Conservation (phyloP, 345 rosid genomes). For the Xanthoceras sorbifolium region DNA sequence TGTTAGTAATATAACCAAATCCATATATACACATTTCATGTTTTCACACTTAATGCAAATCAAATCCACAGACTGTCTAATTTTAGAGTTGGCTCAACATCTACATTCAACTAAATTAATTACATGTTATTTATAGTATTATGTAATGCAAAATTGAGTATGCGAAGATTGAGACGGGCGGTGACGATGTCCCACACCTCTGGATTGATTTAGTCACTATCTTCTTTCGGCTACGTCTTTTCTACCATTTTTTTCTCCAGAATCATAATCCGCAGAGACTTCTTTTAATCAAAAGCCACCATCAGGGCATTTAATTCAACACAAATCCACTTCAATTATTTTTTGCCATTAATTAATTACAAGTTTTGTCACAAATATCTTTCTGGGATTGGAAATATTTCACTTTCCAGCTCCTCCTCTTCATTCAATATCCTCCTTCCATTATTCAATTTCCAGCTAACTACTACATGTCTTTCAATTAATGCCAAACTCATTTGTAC, state of each 20-base stretch:
- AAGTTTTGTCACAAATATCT: background rate
- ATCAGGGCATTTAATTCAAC: background rate
- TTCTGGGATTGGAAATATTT: background rate
- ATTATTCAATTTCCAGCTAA: background rate
- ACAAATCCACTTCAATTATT: background rate
- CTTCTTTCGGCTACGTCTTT: constrained; percentile 30
- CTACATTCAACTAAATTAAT: background rate
- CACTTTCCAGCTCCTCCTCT: background rate
- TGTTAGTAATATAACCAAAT: no score
- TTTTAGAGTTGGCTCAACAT: background rate
- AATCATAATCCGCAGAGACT: background rate
- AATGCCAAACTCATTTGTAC: background rate
- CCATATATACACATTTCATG: no score
- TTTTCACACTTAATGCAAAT: no score
- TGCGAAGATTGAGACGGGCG: background rate
- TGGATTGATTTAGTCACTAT: constrained; percentile 6
- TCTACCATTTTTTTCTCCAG: background rate
- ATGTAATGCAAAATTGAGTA: background rate
- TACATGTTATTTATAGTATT: background rate
- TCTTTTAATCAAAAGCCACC: background rate
- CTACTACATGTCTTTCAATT: background rate
- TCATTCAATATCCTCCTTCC: background rate
- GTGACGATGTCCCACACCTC: constrained; percentile 1
- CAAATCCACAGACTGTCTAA: background rate
- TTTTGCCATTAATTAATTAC: background rate